These are phyloP conservation scores for Rhizophora apiculata DNA, from an alignment of 345 rosid species.

Conservation along the genomic window DNA sequence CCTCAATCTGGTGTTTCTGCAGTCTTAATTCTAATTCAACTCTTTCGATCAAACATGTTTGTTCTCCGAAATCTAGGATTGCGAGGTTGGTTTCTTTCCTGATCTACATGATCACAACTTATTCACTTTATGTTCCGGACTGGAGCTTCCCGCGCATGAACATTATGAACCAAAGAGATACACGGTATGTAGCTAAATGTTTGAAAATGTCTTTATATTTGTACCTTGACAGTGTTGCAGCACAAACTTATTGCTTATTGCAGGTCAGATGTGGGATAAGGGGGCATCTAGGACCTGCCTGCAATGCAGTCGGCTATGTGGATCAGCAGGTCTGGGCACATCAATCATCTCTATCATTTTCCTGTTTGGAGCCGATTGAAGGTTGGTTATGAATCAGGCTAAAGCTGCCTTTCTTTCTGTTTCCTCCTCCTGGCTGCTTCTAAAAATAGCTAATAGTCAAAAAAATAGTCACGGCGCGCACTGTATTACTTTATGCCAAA, in stretches of 20 bases:
- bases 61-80: constrained; percentile 32
- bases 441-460: too few species aligned
- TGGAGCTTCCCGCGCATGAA: constrained; percentile 40
- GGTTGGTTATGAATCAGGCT: constrained; percentile 20
- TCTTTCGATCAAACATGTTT: not conserved
- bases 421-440: not conserved
- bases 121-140: constrained; percentile 52
- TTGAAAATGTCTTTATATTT: not conserved
- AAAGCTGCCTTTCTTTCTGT: not conserved
- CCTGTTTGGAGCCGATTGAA: constrained; percentile 64
- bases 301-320: constrained; percentile 65
- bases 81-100: constrained; percentile 51
- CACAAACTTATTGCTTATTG: not conserved
- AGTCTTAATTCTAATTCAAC: too few species aligned
- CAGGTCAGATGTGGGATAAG: constrained; percentile 71
- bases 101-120: constrained; percentile 51
- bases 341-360: constrained; percentile 49
- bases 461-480: constrained; percentile 35
- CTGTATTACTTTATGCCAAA: constrained; percentile 26
- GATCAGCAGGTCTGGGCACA: constrained; percentile 59
- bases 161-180: constrained; percentile 22
- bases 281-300: constrained; percentile 69
- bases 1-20: not conserved
- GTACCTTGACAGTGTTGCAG: not conserved
- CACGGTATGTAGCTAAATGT: constrained; percentile 26